These are phyloP conservation scores for Pugionium cornutum DNA, from an alignment of 345 rosid species.

Conservation along the genomic window DNA sequence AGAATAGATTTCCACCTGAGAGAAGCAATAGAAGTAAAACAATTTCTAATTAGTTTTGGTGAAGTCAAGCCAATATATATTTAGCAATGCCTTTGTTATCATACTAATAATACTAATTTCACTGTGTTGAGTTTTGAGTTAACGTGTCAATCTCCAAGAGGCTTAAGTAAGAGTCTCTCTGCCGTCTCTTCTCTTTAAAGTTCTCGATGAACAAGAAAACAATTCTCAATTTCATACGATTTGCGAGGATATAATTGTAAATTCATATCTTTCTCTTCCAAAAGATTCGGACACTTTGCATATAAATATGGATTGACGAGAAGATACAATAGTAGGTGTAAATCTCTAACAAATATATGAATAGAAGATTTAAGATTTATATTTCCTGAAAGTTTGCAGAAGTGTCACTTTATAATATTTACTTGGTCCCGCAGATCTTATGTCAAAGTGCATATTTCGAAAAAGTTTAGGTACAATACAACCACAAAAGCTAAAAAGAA, in stretches of 20 bases:
- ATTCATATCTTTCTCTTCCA: not conserved
- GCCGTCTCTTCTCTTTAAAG: not conserved
- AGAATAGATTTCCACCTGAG: constrained; percentile 34
- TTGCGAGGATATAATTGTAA: not conserved
- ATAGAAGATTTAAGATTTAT: constrained; percentile 27
- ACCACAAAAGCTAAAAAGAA: constrained; percentile 33
- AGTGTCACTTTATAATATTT: constrained; percentile 25
- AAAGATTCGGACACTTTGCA: too few species aligned
- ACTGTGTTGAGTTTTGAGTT: constrained; percentile 7
- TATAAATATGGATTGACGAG: not conserved
- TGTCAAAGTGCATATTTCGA: constrained; percentile 38
- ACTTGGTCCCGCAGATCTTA: constrained; percentile 52
- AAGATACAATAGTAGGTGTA: constrained; percentile 13
- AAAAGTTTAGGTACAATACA: constrained; percentile 27
- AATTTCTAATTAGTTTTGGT: constrained; percentile 37
- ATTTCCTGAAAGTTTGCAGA: constrained; percentile 50
- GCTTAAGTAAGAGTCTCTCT: not conserved
- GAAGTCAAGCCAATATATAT: constrained; percentile 29
- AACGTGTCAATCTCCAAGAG: constrained; percentile 8
- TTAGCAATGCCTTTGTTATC: constrained; percentile 37
- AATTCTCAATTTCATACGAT: not conserved
- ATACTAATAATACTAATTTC: constrained; percentile 4
- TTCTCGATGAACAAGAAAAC: not conserved
- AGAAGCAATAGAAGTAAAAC: constrained; percentile 31
- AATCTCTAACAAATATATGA: constrained; percentile 26